Percentiles rank a stretch among this genome's conserved stretches.
Evolutionary conservation across 176 grass and related monocot genomes (phyloP).

Genomic region (Typha latifolia): DNA sequence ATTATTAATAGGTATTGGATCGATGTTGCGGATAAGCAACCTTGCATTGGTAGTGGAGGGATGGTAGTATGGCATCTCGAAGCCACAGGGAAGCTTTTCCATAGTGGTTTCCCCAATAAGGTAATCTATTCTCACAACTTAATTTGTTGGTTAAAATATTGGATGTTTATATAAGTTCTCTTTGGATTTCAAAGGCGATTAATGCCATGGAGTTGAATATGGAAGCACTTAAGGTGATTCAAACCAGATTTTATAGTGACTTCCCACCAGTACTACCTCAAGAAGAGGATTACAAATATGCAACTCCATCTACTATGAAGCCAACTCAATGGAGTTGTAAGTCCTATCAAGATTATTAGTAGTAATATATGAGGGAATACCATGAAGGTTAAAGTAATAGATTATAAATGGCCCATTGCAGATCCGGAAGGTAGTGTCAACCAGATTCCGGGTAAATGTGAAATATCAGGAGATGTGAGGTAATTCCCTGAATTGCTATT

Average conservation of each 20-base stretch:
- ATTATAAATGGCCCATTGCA: slow-evolving; percentile 29
- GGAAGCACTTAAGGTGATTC: slow-evolving; percentile 86
- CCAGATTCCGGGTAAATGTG: slow-evolving; percentile 97
- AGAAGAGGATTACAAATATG: slow-evolving; percentile 78
- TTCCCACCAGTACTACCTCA: slow-evolving; percentile 58
- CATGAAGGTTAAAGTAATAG: background rate
- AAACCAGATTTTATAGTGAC: slow-evolving; percentile 69
- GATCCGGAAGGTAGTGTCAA: slow-evolving; percentile 89
- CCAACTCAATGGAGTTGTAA: slow-evolving; percentile 96
- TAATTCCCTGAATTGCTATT: slow-evolving; percentile 19
- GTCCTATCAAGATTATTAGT: slow-evolving; percentile 16
- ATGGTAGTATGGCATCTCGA: slow-evolving; percentile 85
- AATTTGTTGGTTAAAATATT: no score
- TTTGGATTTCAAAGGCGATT: slow-evolving; percentile 41
- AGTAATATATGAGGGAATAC: background rate
- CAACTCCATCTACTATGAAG: slow-evolving; percentile 95
- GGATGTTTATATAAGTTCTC: no score
- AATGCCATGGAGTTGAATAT: slow-evolving; percentile 85
- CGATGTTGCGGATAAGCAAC: slow-evolving; percentile 92
- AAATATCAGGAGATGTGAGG: slow-evolving; percentile 95
- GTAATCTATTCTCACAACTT: slow-evolving; percentile 18
- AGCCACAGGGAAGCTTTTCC: slow-evolving; percentile 85
- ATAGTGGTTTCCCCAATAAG: slow-evolving; percentile 95
- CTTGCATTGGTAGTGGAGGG: slow-evolving; percentile 80
- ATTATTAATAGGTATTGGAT: slow-evolving; percentile 64